These are phyloP conservation scores for Alternaria viburni DNA, from an alignment of 2,329 filamentous ascomycete species.

Conservation along the genomic window DNA sequence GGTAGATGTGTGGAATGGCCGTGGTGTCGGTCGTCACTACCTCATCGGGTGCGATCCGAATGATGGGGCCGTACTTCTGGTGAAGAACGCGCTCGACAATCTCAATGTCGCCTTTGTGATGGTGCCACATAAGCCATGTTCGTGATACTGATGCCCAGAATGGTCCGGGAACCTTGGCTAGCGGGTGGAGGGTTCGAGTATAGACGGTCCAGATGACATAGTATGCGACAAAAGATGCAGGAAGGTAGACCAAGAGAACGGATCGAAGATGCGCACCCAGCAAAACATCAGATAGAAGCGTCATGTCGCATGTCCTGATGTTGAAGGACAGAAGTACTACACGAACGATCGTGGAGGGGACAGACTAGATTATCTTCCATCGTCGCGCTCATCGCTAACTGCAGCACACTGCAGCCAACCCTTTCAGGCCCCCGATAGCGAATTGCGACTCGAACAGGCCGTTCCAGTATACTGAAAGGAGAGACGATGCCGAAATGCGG, in stretches of 20 bases:
- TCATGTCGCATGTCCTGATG: background rate
- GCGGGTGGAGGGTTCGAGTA: constrained; percentile 23
- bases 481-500: background rate
- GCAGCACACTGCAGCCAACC: background rate
- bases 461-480: background rate
- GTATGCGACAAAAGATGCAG: constrained; percentile 4
- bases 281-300: constrained; percentile 2
- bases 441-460: background rate
- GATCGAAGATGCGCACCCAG: background rate
- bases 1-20: constrained; percentile 28
- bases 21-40: constrained; percentile 20
- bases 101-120: constrained; percentile 30
- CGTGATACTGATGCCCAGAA: constrained; percentile 32
- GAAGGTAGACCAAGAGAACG: constrained; percentile 4
- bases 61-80: constrained; percentile 48
- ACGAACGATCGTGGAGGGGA: background rate
- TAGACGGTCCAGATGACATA: constrained; percentile 22
- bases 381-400: background rate
- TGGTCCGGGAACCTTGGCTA: constrained; percentile 28
- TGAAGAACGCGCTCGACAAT: constrained; percentile 19
- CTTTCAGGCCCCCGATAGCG: background rate
- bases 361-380: background rate
- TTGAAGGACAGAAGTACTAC: background rate
- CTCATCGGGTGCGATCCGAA: constrained; percentile 57
- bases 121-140: constrained; percentile 33